These are phyloP conservation scores for Crinitomyces ghanaensis DNA, from an alignment of 805 yeast species.

Conservation along the genomic window DNA sequence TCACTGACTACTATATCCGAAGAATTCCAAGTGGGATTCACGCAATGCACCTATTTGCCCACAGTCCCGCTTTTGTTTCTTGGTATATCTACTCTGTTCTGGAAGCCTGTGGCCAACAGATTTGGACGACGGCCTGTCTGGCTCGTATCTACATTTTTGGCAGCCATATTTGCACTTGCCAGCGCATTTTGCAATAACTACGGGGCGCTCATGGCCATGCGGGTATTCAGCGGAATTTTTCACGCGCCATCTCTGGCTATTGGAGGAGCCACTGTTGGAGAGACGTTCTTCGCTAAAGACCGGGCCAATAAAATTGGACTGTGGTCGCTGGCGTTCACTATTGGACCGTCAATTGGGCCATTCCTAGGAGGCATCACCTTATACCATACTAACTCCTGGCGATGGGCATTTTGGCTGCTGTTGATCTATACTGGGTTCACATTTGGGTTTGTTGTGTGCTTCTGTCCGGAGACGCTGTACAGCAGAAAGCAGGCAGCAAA, in stretches of 20 bases:
- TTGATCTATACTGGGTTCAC: background rate
- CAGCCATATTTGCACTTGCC: conserved; percentile 7
- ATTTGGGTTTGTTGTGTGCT: background rate
- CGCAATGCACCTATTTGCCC: background rate
- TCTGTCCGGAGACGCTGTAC: conserved; percentile 4
- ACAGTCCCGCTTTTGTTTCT: conserved; percentile 1
- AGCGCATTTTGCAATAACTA: conserved; percentile 7
- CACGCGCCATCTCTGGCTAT: conserved; percentile 8
- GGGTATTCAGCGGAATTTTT: conserved; percentile 7
- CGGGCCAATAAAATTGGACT: conserved; percentile 8
- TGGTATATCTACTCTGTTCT: conserved; percentile 24
- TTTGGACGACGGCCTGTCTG: conserved; percentile 34
- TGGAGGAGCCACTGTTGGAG: conserved; percentile 9
- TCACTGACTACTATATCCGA: conserved; percentile 7
- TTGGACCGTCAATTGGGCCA: conserved; percentile 10
- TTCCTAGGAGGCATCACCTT: conserved; percentile 8
- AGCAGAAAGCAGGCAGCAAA: conserved; percentile 8
- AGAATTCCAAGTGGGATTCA: conserved; percentile 3
- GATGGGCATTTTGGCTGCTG: conserved; percentile 1
- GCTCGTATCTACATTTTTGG: no score
- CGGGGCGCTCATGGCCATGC: conserved; percentile 7
- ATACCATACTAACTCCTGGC: conserved; percentile 7
- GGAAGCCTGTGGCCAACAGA: conserved; percentile 35
- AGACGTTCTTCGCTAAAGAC: conserved; percentile 8
- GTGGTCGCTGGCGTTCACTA: conserved; percentile 8